These are phyloP conservation scores for Diaporthe caulivora DNA, from an alignment of 2,329 filamentous ascomycete genomes.

Conservation along the genomic window DNA sequence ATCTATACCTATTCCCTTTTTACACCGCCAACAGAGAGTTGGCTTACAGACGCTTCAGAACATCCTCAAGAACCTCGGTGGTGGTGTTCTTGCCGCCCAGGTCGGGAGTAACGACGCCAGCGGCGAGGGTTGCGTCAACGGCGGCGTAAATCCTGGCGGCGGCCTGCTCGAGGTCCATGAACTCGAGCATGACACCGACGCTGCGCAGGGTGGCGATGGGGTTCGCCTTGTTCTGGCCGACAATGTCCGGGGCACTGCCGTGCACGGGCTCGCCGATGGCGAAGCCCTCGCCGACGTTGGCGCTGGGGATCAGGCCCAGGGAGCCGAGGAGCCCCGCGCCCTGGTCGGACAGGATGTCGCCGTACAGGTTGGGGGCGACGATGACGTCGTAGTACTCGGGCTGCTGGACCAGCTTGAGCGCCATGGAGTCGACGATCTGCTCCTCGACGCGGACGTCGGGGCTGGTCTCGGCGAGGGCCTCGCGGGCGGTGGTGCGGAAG, in stretches of 20 bases:
- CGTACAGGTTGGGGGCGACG: constrained; percentile 96
- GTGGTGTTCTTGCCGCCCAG: constrained; percentile 90
- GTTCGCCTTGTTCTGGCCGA: constrained; percentile 93
- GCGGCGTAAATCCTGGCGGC: constrained; percentile 92
- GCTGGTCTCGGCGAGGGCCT: constrained; percentile 74
- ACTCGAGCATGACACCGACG: constrained; percentile 95
- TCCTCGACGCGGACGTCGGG: constrained; percentile 80
- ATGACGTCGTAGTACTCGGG: constrained; percentile 97
- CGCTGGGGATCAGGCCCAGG: constrained; percentile 91
- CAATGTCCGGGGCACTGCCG: constrained; percentile 94
- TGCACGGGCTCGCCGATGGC: constrained; percentile 99
- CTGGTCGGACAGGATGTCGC: constrained; percentile 95
- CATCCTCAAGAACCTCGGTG: constrained; percentile 87
- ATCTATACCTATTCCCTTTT: constrained; percentile 19
- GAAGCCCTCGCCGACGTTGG: constrained; percentile 94
- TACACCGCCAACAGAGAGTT: not conserved
- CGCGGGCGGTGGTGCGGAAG: constrained; percentile 85
- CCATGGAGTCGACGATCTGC: constrained; percentile 99
- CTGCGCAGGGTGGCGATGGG: constrained; percentile 94
- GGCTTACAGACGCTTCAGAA: constrained; percentile 81
- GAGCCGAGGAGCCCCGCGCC: constrained; percentile 94
- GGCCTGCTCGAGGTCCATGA: constrained; percentile 87
- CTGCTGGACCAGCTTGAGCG: constrained; percentile 99
- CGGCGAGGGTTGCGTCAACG: constrained; percentile 89
- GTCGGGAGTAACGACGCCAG: constrained; percentile 88